Evolutionary conservation across 768 basidiomycete species (phyloP), one percentile per base, ranked within the genome.

Genomic region (Tremella fuciformis): DNA sequence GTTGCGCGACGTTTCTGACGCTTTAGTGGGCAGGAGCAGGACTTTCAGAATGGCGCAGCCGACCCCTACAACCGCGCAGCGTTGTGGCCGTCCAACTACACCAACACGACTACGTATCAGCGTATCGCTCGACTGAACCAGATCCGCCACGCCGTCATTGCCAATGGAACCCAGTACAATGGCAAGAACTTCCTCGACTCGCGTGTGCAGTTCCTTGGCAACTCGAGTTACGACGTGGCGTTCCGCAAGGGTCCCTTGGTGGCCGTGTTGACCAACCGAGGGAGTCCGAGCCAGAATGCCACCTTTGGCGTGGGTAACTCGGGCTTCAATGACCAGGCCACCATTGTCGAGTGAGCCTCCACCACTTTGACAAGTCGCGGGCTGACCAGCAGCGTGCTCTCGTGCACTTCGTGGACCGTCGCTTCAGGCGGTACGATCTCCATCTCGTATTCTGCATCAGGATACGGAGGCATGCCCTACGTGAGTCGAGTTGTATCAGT

Each of bases 61-160:
- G 71, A 73, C 52, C 71, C 71, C 18, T 75, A 68, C 55, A 73
- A 73, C 47, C 70, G 73, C 39, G 62, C 60, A 38, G 73, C 73
- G 0, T 54, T 76, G 0, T 76, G 71, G 73, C 71, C 73, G 7
- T 69, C 66, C 13, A 63, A 69, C 26, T 76, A 74, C 56, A 53
- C 62, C 55, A 68, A 67, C 47, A 70, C 68, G 6, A 62, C 65
- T 13, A 74, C 75, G 1, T 76, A 73, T 50, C 38, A 61, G 25
- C 70, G 66, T n/a, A 72, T 76, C 22, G 54, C 51, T 8, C 40
- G 53, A 29, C 58, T 74, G 48, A 76, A 74, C 41, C 44, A 60
- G 13, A 58, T 74, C 44, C 63, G 73, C 24, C 61, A 72, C 26
- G 65, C 67, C 16, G 55, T 74, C n/a, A 73, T 73, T 49, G 40